Evolutionary conservation across 2,329 filamentous ascomycete genomes (phyloP), one percentile per base, ranked within the genome.

Genomic region (Aspergillus oerlinghausenensis): DNA sequence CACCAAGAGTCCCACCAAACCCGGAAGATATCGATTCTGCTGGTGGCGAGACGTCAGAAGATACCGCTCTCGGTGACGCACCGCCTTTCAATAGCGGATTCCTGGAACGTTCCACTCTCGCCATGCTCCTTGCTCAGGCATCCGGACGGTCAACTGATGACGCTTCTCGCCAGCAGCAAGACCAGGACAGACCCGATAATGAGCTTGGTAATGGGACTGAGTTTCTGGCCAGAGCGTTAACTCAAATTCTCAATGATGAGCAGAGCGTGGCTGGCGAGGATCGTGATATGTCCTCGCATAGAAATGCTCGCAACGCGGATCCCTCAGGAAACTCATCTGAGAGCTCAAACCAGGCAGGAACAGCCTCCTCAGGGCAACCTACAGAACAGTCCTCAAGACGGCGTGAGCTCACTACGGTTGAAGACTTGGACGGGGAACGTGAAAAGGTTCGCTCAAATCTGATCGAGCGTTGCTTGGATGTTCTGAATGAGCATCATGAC

Each of bases 401-500:
- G 38, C 73, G 71, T 19, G 67, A 75, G 52, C 59, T 75, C 32
- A 63, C 67, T 32, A 88, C 89, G 0, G 81, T 92, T 56, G 90
- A 97, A 56, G 88, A 92, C 62, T 79, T 99, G 6, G 90, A 96
- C 60, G 83, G 84, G 35, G 84, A 90, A 70, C 86, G 94, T 49
- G 80, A 82, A 4, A 82, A 80, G n/a, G 79, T 97, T 43, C 85
- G 90, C 42, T 80, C 84, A 21, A 87, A 90, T 55, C 76, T 97
- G 54, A 92, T 97, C 57, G 92, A 97, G 65, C 88, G 91, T 56
- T 96, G 90, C 62, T 79, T 99, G 23, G 92, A 97, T 66, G 86
- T 97, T 35, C 86, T 99, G 53, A 89, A 93, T 70, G 87, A 88
- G 40, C 92, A 97, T 65, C 88, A 92, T 14, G 87, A 90, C 63